phyloP scores from a whole-genome alignment of 305 asterid genomes.

The Plantago lanceolata region DNA sequence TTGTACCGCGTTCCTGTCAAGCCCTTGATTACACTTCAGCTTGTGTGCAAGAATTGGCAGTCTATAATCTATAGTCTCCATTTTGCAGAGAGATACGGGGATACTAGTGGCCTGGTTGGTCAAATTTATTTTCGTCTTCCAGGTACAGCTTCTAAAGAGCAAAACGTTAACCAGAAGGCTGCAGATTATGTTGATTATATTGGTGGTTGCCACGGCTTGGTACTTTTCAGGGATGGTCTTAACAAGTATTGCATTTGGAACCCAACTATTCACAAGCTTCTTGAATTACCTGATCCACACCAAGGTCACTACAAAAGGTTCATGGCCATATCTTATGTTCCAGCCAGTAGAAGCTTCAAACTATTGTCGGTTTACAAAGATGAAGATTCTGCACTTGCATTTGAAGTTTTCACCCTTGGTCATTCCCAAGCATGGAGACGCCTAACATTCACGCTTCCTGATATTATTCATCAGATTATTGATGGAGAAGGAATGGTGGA shows the following conservation, averaged over 20 bases:
- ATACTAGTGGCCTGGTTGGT: background rate
- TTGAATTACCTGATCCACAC: slow-evolving; percentile 15
- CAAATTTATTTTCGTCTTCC: background rate
- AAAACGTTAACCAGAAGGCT: no score
- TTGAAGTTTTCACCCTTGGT: slow-evolving; percentile 24
- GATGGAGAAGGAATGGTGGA: background rate
- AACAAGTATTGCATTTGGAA: slow-evolving; percentile 12
- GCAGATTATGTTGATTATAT: no score
- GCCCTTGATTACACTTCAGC: background rate
- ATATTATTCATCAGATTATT: background rate
- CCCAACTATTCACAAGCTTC: slow-evolving; percentile 9
- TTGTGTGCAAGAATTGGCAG: slow-evolving; percentile 20
- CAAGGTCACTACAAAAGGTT: no score
- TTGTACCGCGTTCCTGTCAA: background rate
- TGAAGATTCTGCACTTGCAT: background rate
- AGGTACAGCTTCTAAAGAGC: no score
- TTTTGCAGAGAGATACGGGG: background rate
- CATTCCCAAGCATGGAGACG: slow-evolving; percentile 20
- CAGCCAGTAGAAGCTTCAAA: slow-evolving; percentile 3
- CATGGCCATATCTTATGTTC: slow-evolving; percentile 1
- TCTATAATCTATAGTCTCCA: background rate
- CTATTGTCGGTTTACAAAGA: slow-evolving; percentile 9
- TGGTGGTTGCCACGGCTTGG: background rate
- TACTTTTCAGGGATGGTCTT: background rate
- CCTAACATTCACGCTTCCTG: slow-evolving; percentile 1